Conservation (phyloP, 2,329 filamentous ascomycete species). For the Pestalotiopsis sp. region DNA sequence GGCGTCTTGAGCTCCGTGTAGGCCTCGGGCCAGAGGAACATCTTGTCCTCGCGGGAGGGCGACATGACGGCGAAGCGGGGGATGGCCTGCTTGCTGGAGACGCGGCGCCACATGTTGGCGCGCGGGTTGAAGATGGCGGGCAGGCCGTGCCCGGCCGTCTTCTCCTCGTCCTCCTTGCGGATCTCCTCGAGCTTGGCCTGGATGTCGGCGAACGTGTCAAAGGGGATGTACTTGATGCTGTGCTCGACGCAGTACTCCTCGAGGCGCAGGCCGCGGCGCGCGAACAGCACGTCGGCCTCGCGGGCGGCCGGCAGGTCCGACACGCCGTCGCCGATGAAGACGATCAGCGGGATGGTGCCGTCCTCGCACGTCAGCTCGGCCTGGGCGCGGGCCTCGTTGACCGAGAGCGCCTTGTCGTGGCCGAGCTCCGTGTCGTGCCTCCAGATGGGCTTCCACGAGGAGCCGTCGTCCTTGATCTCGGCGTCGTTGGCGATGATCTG, state of each 20-base stretch:
- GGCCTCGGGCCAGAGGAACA: slow-evolving; percentile 64
- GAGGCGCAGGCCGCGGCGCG: slow-evolving; percentile 63
- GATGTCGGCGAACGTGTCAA: slow-evolving; percentile 69
- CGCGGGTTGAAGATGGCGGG: slow-evolving; percentile 67
- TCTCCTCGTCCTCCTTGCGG: slow-evolving; percentile 59
- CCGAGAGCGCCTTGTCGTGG: slow-evolving; percentile 68
- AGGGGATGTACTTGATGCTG: slow-evolving; percentile 60
- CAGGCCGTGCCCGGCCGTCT: slow-evolving; percentile 61
- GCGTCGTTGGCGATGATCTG: slow-evolving; percentile 72
- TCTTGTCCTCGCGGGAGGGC: slow-evolving; percentile 60
- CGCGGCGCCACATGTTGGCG: slow-evolving; percentile 68
- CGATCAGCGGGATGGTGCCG: slow-evolving; percentile 65
- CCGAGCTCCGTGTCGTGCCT: slow-evolving; percentile 66
- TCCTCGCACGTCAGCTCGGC: slow-evolving; percentile 59
- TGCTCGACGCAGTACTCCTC: slow-evolving; percentile 70
- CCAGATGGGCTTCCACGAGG: slow-evolving; percentile 68
- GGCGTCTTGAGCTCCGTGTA: slow-evolving; percentile 49
- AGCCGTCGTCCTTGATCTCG: slow-evolving; percentile 58
- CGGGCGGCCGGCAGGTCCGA: slow-evolving; percentile 68
- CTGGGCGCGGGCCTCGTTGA: slow-evolving; percentile 60
- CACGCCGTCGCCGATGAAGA: slow-evolving; percentile 73
- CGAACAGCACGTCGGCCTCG: slow-evolving; percentile 70
- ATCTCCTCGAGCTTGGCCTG: slow-evolving; percentile 62
- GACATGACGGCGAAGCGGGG: slow-evolving; percentile 32
- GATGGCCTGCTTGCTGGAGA: slow-evolving; percentile 59